Conservation (phyloP, 2,329 filamentous ascomycete genomes). For the Huntiella bhutanensis region DNA sequence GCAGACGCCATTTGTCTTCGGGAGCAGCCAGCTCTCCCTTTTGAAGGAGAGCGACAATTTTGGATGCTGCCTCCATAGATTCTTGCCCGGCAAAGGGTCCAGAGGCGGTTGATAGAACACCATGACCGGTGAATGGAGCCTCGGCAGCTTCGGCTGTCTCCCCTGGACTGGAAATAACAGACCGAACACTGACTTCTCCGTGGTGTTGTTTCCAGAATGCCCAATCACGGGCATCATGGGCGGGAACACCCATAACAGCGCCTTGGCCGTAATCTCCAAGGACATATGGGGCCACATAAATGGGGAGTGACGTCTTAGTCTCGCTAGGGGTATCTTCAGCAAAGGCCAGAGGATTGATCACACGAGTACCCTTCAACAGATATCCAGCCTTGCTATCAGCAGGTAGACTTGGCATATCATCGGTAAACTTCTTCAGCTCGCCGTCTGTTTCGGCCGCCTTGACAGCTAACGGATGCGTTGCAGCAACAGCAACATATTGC, state of each 20-base stretch:
- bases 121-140: slow-evolving; percentile 43
- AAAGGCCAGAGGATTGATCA: slow-evolving; percentile 46
- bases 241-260: slow-evolving; percentile 82
- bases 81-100: slow-evolving; percentile 43
- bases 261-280: slow-evolving; percentile 71
- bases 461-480: slow-evolving; percentile 50
- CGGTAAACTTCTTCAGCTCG: slow-evolving; percentile 48
- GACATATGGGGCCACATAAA: slow-evolving; percentile 74
- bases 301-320: slow-evolving; percentile 40
- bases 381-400: slow-evolving; percentile 48
- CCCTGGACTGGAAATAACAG: slow-evolving; percentile 31
- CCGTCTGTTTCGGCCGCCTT: slow-evolving; percentile 38
- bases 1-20: slow-evolving; percentile 59
- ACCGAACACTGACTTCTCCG: slow-evolving; percentile 36
- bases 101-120: slow-evolving; percentile 47
- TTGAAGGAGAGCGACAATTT: slow-evolving; percentile 39
- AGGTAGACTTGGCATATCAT: slow-evolving; percentile 37
- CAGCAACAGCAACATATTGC: slow-evolving; percentile 64
- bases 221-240: slow-evolving; percentile 61
- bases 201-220: slow-evolving; percentile 62
- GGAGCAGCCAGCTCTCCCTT: slow-evolving; percentile 37
- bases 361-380: slow-evolving; percentile 39
- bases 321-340: slow-evolving; percentile 30
- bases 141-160: slow-evolving; percentile 17
- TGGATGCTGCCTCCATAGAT: slow-evolving; percentile 41